Conservation (phyloP, 257 asterid genomes). For the Thymus quinquecostatus region DNA sequence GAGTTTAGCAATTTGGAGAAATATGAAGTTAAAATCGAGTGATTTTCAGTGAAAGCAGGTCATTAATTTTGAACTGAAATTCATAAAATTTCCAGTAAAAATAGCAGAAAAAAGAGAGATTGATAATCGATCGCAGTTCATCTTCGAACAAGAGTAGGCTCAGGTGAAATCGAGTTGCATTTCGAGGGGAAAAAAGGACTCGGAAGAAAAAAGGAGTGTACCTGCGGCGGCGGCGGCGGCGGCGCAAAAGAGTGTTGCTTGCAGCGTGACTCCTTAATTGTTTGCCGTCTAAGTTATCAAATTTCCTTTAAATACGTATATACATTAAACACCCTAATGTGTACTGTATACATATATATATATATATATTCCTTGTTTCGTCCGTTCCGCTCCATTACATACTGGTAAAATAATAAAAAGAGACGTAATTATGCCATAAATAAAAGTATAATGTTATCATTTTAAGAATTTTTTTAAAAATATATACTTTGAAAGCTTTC, state of each 20-base stretch:
- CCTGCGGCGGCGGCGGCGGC: slow-evolving; percentile 35
- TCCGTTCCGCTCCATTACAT: no score
- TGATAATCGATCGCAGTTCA: neutral
- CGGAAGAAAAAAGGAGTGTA: neutral
- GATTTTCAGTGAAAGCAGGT: neutral
- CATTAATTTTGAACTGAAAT: neutral
- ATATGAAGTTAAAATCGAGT: neutral
- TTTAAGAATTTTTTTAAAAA: no score
- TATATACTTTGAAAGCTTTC: no score
- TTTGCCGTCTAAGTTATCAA: neutral
- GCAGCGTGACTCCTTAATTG: neutral
- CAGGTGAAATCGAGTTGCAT: neutral
- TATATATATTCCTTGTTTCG: no score
- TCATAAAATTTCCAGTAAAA: no score
- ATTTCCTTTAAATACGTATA: neutral
- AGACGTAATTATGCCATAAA: no score
- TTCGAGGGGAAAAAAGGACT: no score
- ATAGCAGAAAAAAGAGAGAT: no score
- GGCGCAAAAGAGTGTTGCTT: slow-evolving; percentile 8
- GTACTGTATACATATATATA: no score
- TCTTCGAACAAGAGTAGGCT: neutral
- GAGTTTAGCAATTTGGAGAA: neutral
- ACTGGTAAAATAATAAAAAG: no score
- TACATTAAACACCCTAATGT: no score
- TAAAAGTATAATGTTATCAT: no score